phyloP scores from a whole-genome alignment of 2,329 filamentous ascomycete species.

The Pseudopyricularia cyperi region DNA sequence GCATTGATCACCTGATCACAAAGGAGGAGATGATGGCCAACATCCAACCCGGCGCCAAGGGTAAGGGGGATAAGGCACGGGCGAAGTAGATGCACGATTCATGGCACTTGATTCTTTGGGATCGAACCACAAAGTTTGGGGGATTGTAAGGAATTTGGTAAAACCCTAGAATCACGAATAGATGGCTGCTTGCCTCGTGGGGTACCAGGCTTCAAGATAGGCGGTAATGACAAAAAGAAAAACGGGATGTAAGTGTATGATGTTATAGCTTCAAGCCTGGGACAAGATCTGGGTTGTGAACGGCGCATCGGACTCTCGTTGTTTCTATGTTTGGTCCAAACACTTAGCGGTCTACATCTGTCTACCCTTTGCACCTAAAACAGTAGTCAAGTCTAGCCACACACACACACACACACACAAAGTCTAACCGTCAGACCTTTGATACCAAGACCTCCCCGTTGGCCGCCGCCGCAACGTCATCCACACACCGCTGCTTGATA shows the following conservation, averaged over 20 bases:
- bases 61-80: conserved; percentile 13
- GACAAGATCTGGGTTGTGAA: neutral
- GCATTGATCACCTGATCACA: conserved; percentile 94
- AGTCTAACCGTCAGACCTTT: neutral
- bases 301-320: neutral
- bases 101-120: neutral
- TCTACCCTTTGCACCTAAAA: neutral
- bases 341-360: neutral
- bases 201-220: neutral
- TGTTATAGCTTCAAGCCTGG: neutral
- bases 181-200: neutral
- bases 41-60: conserved; percentile 55
- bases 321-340: neutral
- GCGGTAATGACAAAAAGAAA: neutral
- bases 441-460: neutral
- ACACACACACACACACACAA: no score
- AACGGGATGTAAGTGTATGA: neutral
- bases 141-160: neutral
- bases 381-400: no score
- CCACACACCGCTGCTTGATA: conserved; percentile 12
- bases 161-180: neutral
- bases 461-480: neutral
- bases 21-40: conserved; percentile 99
- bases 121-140: neutral
- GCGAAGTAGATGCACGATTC: neutral